Conservation (phyloP, 345 rosid species). For the Corchorus capsularis region DNA sequence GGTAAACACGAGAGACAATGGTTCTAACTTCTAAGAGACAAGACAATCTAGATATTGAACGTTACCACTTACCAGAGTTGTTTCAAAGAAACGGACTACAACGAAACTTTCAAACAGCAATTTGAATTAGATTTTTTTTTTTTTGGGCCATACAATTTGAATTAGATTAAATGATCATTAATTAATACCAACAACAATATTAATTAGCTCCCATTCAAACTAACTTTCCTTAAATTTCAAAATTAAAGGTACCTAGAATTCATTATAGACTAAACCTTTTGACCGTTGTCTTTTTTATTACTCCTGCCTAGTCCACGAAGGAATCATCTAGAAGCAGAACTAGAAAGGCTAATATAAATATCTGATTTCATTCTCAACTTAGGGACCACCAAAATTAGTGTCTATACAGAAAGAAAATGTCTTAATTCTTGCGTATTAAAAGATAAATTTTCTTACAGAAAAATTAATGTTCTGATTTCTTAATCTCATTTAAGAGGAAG, state of each 20-base stretch:
- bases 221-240: neutral
- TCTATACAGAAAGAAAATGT: neutral
- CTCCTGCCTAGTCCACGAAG: neutral
- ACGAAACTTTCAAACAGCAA: neutral
- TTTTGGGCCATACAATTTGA: too few relatives aligned
- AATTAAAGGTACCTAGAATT: neutral
- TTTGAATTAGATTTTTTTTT: too few relatives aligned
- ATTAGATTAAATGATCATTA: neutral
- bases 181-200: neutral
- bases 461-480: slow-evolving; percentile 13
- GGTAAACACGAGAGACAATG: too few relatives aligned
- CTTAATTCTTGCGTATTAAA: slow-evolving; percentile 12
- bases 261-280: too few relatives aligned
- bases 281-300: neutral
- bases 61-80: neutral
- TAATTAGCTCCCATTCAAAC: neutral
- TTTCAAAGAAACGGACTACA: neutral
- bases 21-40: too few relatives aligned
- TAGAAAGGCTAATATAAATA: too few relatives aligned
- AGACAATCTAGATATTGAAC: too few relatives aligned
- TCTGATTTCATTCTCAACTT: neutral
- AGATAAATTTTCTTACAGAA: slow-evolving; percentile 23
- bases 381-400: neutral
- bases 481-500: neutral
- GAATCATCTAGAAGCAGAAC: neutral